These are phyloP conservation scores for Polychytrium aggregatum DNA, from an alignment of 192 early-diverging fungal genomes.

Conservation along the genomic window DNA sequence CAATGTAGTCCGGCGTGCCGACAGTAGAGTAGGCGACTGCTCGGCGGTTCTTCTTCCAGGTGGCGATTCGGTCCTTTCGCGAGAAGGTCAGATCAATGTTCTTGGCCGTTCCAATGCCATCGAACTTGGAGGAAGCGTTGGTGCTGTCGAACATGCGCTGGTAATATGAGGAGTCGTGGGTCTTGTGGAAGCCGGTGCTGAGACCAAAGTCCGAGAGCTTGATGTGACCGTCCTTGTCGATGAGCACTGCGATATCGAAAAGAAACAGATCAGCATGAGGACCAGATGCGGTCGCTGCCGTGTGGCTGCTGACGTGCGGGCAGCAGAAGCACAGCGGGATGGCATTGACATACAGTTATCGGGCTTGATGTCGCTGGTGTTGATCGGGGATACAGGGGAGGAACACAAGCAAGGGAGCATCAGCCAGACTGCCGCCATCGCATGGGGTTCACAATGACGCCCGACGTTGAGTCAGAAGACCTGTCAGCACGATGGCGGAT, in stretches of 20 bases:
- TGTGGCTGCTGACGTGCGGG: no score
- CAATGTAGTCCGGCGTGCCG: conserved; percentile 97
- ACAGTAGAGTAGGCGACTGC: conserved; percentile 95
- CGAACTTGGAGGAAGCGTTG: conserved; percentile 15
- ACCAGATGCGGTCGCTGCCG: no score
- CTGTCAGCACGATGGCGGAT: no score
- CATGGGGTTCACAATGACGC: no score
- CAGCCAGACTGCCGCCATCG: no score
- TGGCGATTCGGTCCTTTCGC: conserved; percentile 89
- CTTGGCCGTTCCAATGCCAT: conserved; percentile 32
- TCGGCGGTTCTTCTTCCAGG: conserved; percentile 96
- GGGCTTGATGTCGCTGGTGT: conserved; percentile 52
- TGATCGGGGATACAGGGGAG: no score
- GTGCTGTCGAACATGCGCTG: conserved; percentile 27
- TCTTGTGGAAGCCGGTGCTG: conserved; percentile 98
- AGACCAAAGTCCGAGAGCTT: conserved; percentile 99
- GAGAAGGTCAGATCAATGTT: conserved; percentile 89
- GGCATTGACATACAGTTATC: conserved; percentile 31
- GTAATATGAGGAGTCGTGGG: conserved; percentile 96
- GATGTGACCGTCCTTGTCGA: conserved; percentile 97
- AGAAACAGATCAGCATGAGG: no score
- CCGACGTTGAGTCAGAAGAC: no score
- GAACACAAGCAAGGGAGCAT: no score
- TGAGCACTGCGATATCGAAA: conserved; percentile 57
- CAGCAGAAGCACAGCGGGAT: no score